Evolutionary conservation across 805 yeast species (phyloP).

Genomic region (Nakazawaea molendinolei): DNA sequence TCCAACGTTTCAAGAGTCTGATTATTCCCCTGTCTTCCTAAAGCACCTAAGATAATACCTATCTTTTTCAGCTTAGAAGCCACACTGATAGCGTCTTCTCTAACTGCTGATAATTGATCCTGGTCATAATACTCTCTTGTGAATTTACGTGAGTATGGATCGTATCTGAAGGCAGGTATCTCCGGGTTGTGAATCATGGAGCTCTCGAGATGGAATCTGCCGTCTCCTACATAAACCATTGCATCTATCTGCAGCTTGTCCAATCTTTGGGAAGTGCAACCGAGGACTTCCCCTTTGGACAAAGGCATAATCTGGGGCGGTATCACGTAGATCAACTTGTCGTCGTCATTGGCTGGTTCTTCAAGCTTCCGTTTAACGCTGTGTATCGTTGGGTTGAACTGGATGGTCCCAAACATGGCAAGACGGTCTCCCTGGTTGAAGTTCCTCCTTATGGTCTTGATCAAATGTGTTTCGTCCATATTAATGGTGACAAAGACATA

Average conservation of each 20-base stretch:
- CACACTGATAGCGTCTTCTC: conserved; percentile 64
- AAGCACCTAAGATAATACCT: conserved; percentile 85
- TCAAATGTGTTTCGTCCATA: conserved; percentile 76
- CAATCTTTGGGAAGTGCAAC: conserved; percentile 87
- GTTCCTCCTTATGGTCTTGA: conserved; percentile 69
- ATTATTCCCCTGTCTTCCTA: conserved; percentile 93
- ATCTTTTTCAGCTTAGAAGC: conserved; percentile 59
- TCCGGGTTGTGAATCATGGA: conserved; percentile 97
- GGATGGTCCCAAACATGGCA: conserved; percentile 93
- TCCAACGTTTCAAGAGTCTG: conserved; percentile 67
- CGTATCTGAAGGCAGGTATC: conserved; percentile 88
- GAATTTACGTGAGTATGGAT: conserved; percentile 89
- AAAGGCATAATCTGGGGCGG: conserved; percentile 92
- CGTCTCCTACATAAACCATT: conserved; percentile 92
- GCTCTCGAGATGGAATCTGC: conserved; percentile 89
- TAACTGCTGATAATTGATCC: conserved; percentile 64
- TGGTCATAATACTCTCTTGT: conserved; percentile 88
- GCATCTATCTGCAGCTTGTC: conserved; percentile 61
- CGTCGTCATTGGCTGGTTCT: conserved; percentile 20
- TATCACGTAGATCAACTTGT: conserved; percentile 49
- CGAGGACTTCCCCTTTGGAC: conserved; percentile 92
- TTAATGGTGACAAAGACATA: conserved; percentile 92
- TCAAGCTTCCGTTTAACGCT: conserved; percentile 58
- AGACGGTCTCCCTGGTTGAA: conserved; percentile 57
- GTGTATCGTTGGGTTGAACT: conserved; percentile 92